phyloP scores from a whole-genome alignment of 2,329 filamentous ascomycete genomes.

The Ophiostoma triangulosporum region DNA sequence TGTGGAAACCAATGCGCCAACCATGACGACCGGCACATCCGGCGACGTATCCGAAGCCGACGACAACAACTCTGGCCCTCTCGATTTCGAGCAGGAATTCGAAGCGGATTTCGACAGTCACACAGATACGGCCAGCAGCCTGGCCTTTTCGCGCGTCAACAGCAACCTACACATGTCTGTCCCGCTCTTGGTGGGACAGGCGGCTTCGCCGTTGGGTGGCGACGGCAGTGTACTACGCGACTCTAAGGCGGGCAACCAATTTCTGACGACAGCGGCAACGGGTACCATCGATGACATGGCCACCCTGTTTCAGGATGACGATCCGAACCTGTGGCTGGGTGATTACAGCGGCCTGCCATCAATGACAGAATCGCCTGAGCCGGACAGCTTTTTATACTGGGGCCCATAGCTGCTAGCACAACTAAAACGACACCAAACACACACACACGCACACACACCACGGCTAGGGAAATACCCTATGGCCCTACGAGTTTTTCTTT shows the following conservation, averaged over 20 bases:
- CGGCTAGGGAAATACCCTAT: conserved; percentile 1
- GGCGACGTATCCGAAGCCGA: conserved; percentile 56
- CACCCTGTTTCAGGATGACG: conserved; percentile 27
- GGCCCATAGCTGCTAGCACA: not conserved
- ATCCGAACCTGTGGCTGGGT: conserved; percentile 34
- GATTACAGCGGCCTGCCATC: conserved; percentile 25
- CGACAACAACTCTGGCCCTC: conserved; percentile 28
- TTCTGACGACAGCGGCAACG: conserved; percentile 21
- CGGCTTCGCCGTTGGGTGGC: conserved; percentile 28
- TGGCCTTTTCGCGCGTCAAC: conserved; percentile 34
- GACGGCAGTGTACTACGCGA: conserved; percentile 43
- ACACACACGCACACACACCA: not conserved
- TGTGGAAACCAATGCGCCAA: conserved; percentile 39
- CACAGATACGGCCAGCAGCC: conserved; percentile 20
- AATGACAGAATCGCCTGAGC: conserved; percentile 21
- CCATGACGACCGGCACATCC: conserved; percentile 46
- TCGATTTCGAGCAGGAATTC: conserved; percentile 26
- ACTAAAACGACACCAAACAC: not conserved
- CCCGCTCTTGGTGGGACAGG: conserved; percentile 23
- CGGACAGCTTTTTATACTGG: conserved; percentile 17
- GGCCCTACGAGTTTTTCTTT: not conserved
- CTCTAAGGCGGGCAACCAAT: conserved; percentile 34
- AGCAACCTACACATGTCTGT: conserved; percentile 32
- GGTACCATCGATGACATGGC: not conserved
- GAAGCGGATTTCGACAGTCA: conserved; percentile 16